A percentile compares a stretch with the other conserved stretches of the same genome.
These are phyloP conservation scores for Aspergillus novofumigatus DNA, from an alignment of 2,329 filamentous ascomycete species.

Conservation along the genomic window DNA sequence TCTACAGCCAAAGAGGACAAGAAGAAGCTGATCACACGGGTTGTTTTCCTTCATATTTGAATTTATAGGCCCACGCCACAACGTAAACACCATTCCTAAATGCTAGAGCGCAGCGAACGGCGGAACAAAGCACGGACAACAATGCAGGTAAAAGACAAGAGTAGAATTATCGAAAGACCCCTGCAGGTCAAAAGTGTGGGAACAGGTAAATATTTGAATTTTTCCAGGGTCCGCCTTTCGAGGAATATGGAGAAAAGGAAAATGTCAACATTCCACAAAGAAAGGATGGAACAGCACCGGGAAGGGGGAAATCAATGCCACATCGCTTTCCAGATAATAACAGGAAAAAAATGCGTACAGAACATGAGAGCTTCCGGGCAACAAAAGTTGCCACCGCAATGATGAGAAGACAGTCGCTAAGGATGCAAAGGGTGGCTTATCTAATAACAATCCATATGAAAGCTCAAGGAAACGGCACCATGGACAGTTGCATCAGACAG, in stretches of 20 bases:
- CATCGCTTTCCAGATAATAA: conserved; percentile 3
- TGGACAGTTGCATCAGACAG: not conserved
- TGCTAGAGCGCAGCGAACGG: not conserved
- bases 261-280: not conserved
- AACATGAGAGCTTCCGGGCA: not conserved
- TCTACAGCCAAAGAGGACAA: not conserved
- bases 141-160: not conserved
- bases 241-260: conserved; percentile 1
- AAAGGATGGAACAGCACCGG: not conserved
- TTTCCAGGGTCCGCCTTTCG: not conserved
- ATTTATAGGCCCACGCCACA: not conserved
- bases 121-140: not conserved
- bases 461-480: not conserved
- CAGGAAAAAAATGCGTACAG: not conserved
- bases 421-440: conserved; percentile 6
- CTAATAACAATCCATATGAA: not conserved
- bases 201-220: not conserved
- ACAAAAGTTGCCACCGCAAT: not conserved
- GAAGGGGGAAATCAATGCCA: not conserved
- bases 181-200: not conserved
- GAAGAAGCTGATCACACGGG: not conserved
- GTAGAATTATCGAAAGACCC: not conserved
- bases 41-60: not conserved
- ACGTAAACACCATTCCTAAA: not conserved
- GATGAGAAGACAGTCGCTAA: not conserved